These are phyloP conservation scores for Sclerotinia glacialis DNA, from an alignment of 2,329 filamentous ascomycete genomes.

Conservation along the genomic window DNA sequence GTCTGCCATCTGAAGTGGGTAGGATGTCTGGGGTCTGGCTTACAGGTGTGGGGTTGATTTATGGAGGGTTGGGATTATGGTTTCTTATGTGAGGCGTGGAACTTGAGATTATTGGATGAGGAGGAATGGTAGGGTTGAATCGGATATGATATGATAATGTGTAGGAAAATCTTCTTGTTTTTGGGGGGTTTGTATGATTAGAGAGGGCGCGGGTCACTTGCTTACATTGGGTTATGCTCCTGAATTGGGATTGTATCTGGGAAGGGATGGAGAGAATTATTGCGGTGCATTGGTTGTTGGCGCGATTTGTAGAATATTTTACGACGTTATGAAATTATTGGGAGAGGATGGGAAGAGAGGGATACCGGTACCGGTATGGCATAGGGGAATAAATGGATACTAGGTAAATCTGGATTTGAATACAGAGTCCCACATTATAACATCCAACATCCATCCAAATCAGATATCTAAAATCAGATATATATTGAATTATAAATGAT, in stretches of 20 bases:
- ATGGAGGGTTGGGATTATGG: neutral
- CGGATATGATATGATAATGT: constrained; percentile 3
- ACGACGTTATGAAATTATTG: neutral
- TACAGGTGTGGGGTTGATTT: neutral
- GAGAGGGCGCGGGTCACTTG: neutral
- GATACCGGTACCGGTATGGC: too few species aligned
- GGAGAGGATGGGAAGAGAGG: too few species aligned
- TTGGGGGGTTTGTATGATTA: neutral
- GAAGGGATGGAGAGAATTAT: neutral
- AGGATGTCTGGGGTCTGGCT: neutral
- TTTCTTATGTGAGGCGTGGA: neutral
- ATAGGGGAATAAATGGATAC: too few species aligned
- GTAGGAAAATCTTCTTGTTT: neutral
- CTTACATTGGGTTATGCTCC: too few species aligned
- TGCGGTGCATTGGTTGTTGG: too few species aligned
- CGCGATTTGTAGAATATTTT: neutral
- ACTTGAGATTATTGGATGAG: neutral
- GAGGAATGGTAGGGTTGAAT: neutral
- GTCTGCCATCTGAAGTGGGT: neutral
- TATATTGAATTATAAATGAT: too few species aligned
- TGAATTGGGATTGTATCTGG: neutral
- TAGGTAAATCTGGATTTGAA: too few species aligned
- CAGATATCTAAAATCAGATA: too few species aligned
- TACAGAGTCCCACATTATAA: too few species aligned
- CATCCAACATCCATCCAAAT: too few species aligned